Base-by-base conservation (phyloP, 345 rosid genomes). In the Rhizophora mangle region DNA sequence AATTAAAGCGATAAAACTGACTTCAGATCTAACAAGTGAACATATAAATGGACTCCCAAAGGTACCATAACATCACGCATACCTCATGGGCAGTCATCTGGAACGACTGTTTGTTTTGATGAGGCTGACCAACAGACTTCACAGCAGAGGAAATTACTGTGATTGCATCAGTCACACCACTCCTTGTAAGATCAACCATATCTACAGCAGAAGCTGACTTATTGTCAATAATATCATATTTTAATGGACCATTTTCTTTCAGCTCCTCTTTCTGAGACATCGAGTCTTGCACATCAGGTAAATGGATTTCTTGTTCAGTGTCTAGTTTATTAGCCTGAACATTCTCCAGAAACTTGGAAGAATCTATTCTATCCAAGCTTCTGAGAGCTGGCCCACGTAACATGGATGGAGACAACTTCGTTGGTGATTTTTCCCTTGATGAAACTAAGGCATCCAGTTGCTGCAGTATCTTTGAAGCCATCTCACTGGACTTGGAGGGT, bases 41-140 rank as follows among this genome's bases (percentile, higher is more conserved):
- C 47, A 43, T 43, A 43, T 55, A 55, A 54, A 2, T 10, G 26
- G 26, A 54, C 26, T 55, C 29, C 29, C 27, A 55, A 55, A 9
- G 10, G 16, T 22, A 55, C 16, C 59, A 22, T 11, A 29, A 6
- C 32, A 20, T 13, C 30, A 63, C 8, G 63, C 73, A 61, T 72
- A 85, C 96, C 93, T 89, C 96, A 74, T 79, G 82, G 7, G 94
- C 96, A 70, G 81, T 86, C 85, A 89, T 92, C 73, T 82, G 87
- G 75, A 92, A 89, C 62, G 83, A 80, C 51, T 47, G 67, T 60
- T 79, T 86, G 67, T 71, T 86, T 70, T 64, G 77, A 16, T 70
- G 70, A 64, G 79, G 77, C 37, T 49, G 72, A 47, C 74, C 61
- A 69, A 60, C 62, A 69, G 82, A 79, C 72, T 75, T 87, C 15